Evolutionary conservation across 2,329 filamentous ascomycete species (phyloP), one percentile per base, ranked within the genome.

Genomic region (Exserohilum turcica): DNA sequence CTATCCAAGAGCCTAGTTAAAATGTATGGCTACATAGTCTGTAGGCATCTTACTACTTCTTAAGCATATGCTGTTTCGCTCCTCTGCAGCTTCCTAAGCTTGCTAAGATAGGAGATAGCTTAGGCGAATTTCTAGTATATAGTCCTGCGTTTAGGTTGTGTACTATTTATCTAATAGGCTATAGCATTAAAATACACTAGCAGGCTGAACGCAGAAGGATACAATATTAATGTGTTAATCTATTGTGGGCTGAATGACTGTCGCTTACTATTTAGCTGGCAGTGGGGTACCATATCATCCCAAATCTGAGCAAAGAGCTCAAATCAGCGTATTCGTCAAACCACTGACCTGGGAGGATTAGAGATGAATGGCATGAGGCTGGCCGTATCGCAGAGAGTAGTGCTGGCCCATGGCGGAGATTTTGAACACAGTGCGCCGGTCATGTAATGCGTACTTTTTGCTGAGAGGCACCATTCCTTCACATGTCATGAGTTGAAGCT

Each of bases 321-420:
- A 54, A 56, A 24, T 44, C 48, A 36, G 47, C 38, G 24, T 48
- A 43, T 54, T 13, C 31, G 31, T 18, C 24, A 42, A 28, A 59
- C 16, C 52, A 57, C 19, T 39, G 49, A 39, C 57, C 54, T 55
- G 57, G 59, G n/a, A 29, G 19, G 48, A 37, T 61, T 16, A 57
- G 56, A 57, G 57, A 63, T 3, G 55, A 32, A 56, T 64, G 57
- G 62, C 51, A 61, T 28, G 57, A 45, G 45, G 58, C 56, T 52
- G 48, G 48, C 5, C 39, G 52, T 46, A 32, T 55, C n/a, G n/a
- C n/a, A n/a, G n/a, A n/a, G n/a, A n/a, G n/a, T n/a, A n/a, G n/a
- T n/a, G n/a, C n/a, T n/a, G n/a, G n/a, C n/a, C n/a, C n/a, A n/a
- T n/a, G n/a, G n/a, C n/a, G n/a, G n/a, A n/a, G n/a, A n/a, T n/a